Percentiles rank a stretch among this genome's conserved stretches.
These are phyloP conservation scores for Apiotrichum sp. DNA, from an alignment of 1,284 basidiomycete species.

Conservation along the genomic window DNA sequence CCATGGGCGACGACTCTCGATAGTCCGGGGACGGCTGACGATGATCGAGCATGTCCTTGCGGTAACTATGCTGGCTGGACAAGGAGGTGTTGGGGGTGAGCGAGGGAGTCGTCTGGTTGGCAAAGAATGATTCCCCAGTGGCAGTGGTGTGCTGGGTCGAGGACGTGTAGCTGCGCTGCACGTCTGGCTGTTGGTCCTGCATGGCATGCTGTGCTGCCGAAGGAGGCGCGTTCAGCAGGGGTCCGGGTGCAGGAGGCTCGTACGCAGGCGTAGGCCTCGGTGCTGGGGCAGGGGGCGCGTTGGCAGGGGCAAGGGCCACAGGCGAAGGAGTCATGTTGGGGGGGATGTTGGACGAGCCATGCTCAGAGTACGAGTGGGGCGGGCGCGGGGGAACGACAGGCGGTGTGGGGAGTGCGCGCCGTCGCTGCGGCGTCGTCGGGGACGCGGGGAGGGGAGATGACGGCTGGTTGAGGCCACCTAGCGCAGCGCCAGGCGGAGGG, in stretches of 20 bases:
- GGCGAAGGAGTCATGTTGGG: not conserved
- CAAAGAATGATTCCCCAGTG: slow-evolving; percentile 4
- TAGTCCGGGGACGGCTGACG: too few species aligned
- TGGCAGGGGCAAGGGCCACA: not conserved
- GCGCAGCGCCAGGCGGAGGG: not conserved
- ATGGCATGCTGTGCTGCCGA: too few species aligned
- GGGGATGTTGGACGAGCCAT: not conserved
- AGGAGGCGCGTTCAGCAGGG: not conserved
- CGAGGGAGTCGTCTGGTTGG: not conserved
- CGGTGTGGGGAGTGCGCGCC: not conserved
- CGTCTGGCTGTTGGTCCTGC: not conserved
- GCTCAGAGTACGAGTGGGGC: not conserved
- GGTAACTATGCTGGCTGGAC: not conserved
- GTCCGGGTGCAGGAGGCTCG: slow-evolving; percentile 1
- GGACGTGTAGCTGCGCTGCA: not conserved
- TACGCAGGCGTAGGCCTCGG: not conserved
- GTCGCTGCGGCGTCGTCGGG: not conserved
- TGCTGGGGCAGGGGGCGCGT: not conserved
- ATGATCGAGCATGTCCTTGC: not conserved
- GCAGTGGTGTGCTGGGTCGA: not conserved
- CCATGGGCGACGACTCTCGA: too few species aligned
- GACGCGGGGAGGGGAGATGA: not conserved
- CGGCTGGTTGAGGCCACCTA: too few species aligned
- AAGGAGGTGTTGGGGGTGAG: not conserved
- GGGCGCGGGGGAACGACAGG: not conserved